phyloP scores from a whole-genome alignment of 2,329 filamentous ascomycete species.

The Anthostomella pinea region DNA sequence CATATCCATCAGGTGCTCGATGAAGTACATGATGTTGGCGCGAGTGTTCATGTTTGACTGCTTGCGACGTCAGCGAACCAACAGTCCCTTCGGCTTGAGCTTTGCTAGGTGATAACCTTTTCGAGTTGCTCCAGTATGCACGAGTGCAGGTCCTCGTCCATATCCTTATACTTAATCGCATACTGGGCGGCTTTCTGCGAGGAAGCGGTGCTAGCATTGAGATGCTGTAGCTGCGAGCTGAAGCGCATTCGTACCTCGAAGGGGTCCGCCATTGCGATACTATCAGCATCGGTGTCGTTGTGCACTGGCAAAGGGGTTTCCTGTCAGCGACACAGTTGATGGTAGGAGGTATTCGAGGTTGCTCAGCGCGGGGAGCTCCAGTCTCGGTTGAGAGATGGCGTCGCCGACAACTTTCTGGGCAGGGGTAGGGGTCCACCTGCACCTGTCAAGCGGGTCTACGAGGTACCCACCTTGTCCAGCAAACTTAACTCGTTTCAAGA shows the following conservation, averaged over 20 bases:
- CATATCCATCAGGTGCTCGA: conserved; percentile 90
- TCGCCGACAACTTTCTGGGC: too few relatives aligned
- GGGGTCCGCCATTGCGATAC: conserved; percentile 64
- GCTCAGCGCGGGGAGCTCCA: conserved; percentile 12
- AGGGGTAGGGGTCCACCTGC: too few relatives aligned
- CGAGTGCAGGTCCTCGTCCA: conserved; percentile 95
- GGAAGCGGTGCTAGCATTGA: conserved; percentile 86
- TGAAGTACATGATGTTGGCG: conserved; percentile 99
- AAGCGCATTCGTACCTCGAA: conserved; percentile 99
- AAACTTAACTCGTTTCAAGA: too few relatives aligned
- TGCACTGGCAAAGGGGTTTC: too few relatives aligned
- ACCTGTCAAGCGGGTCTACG: too few relatives aligned
- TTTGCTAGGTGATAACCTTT: conserved; percentile 47
- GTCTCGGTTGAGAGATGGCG: conserved; percentile 1
- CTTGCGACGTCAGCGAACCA: conserved; percentile 7
- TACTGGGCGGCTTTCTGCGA: conserved; percentile 92
- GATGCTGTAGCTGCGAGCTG: conserved; percentile 81
- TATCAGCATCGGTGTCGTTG: not conserved
- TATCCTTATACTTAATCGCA: conserved; percentile 88
- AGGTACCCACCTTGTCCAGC: too few relatives aligned
- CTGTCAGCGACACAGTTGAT: not conserved
- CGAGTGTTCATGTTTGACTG: conserved; percentile 94
- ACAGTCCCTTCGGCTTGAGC: not conserved
- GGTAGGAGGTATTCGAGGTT: conserved; percentile 1
- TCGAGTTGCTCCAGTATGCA: conserved; percentile 97